Conservation (phyloP, 2,329 filamentous ascomycete species). For the Neopestalotiopsis sp. region DNA sequence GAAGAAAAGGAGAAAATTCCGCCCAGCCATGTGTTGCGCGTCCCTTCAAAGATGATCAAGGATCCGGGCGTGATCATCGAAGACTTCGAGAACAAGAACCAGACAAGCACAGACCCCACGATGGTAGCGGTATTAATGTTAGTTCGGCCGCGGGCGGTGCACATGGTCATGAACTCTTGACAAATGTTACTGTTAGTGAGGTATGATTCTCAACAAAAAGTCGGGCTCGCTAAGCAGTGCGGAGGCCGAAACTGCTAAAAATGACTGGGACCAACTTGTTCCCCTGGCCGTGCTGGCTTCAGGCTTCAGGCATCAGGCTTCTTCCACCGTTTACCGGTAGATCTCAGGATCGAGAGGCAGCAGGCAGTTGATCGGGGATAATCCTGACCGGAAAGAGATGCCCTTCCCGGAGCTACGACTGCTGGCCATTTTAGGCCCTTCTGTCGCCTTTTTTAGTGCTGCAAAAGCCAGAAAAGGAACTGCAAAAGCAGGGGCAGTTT, state of each 20-base stretch:
- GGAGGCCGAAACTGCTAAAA: background rate
- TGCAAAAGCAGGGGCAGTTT: too few relatives aligned
- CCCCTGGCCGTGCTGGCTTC: background rate
- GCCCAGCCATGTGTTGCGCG: background rate
- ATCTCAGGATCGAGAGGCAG: background rate
- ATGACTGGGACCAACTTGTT: background rate
- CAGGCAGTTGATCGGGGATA: background rate
- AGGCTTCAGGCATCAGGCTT: too few relatives aligned
- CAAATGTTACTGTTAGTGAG: too few relatives aligned
- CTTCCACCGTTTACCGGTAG: background rate
- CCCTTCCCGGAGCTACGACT: background rate
- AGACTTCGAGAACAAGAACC: background rate
- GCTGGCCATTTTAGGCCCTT: background rate
- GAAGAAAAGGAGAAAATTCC: background rate
- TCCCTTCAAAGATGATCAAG: background rate
- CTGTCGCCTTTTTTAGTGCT: background rate
- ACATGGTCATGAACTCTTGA: background rate
- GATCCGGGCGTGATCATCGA: background rate
- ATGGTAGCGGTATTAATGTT: background rate
- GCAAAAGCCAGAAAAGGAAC: background rate
- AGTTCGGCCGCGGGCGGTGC: background rate
- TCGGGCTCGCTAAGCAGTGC: constrained; percentile 10
- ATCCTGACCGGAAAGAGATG: background rate
- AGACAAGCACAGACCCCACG: background rate
- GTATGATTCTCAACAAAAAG: constrained; percentile 6